phyloP scores from a whole-genome alignment of 164 flowering plant species.

The Nymphaea colorata region DNA sequence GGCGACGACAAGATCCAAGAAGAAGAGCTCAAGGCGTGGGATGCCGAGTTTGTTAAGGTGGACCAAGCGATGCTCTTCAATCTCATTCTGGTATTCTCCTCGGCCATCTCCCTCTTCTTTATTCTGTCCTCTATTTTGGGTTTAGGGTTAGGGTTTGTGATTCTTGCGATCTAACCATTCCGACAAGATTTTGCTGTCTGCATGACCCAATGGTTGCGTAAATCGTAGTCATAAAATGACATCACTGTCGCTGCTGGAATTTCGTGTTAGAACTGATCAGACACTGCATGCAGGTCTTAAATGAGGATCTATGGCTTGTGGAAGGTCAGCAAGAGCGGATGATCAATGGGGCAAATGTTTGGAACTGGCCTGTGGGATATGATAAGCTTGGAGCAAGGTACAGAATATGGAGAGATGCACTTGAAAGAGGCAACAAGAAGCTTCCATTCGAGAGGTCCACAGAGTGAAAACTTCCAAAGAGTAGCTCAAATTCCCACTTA shows the following conservation, averaged over 20 bases:
- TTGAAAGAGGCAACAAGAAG: no score
- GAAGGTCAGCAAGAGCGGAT: constrained; percentile 90
- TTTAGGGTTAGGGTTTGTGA: background rate
- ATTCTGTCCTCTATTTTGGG: background rate
- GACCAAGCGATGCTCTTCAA: background rate
- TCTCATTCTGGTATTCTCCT: background rate
- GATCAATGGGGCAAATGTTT: constrained; percentile 75
- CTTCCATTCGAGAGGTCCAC: no score
- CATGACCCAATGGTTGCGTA: no score
- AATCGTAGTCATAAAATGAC: no score
- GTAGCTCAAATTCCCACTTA: background rate
- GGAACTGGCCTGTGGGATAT: constrained; percentile 85
- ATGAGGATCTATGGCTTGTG: constrained; percentile 84
- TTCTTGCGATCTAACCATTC: no score
- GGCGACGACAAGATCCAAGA: background rate
- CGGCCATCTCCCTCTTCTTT: background rate
- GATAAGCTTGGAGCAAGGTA: constrained; percentile 95
- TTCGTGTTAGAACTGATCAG: no score
- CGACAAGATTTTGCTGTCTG: no score
- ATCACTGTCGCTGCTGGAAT: no score
- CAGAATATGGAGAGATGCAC: constrained; percentile 89
- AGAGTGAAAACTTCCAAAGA: no score
- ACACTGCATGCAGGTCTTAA: constrained; percentile 95
- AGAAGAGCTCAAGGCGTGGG: background rate
- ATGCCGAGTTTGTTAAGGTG: background rate